Conservation (phyloP, 495 filamentous ascomycete genomes). For the Aeminium ludgeri region DNA sequence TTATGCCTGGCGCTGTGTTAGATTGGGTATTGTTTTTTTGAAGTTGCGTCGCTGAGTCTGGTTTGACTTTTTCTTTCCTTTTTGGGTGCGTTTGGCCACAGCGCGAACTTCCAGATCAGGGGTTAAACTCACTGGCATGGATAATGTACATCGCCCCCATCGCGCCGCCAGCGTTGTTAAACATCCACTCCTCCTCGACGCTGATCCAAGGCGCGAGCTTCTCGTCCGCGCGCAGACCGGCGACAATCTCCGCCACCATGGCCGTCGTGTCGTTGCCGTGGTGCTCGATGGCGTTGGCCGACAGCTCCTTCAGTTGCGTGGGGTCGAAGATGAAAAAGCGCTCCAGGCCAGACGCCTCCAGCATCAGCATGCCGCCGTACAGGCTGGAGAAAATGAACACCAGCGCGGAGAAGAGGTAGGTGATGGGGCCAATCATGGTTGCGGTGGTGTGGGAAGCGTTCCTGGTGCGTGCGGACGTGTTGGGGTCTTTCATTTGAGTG, state of each 20-base stretch:
- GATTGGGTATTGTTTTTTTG: too few relatives aligned
- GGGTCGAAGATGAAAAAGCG: constrained; percentile 63
- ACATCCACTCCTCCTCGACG: constrained; percentile 47
- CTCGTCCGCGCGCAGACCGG: constrained; percentile 25
- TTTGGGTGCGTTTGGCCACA: too few relatives aligned
- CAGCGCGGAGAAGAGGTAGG: not conserved
- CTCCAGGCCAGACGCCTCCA: constrained; percentile 30
- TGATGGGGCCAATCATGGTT: too few relatives aligned
- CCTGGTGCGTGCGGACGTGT: too few relatives aligned
- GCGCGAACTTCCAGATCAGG: too few relatives aligned
- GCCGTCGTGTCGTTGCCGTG: constrained; percentile 56
- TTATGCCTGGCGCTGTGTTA: too few relatives aligned
- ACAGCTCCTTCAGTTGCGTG: constrained; percentile 49
- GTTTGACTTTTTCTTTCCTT: too few relatives aligned
- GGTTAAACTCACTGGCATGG: constrained; percentile 46
- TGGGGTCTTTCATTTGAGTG: too few relatives aligned
- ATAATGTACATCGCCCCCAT: constrained; percentile 87
- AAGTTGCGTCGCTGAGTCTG: too few relatives aligned
- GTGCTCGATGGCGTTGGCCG: constrained; percentile 42
- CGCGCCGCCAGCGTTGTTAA: constrained; percentile 41
- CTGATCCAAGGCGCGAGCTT: constrained; percentile 31
- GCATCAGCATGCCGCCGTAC: not conserved
- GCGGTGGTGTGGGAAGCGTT: too few relatives aligned
- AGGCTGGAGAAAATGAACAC: not conserved
- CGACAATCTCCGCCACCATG: constrained; percentile 48